phyloP scores from a whole-genome alignment of 2,329 filamentous ascomycete genomes.

The Epichloe coenophiala region DNA sequence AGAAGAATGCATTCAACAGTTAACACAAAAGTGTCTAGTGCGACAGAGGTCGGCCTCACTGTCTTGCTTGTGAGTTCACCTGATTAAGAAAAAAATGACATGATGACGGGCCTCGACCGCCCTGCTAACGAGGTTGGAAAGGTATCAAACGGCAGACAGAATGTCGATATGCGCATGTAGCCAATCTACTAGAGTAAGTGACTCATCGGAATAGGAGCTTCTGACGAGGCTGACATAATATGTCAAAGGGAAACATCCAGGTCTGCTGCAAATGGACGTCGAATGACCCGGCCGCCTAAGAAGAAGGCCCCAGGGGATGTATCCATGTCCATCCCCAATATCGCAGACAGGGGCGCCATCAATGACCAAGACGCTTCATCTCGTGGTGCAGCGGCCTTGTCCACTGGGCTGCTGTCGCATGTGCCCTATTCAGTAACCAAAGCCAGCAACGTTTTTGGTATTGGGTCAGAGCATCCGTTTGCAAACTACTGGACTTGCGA shows the following conservation, averaged over 20 bases:
- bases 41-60: constrained; percentile 58
- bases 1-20: background rate
- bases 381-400: constrained; percentile 39
- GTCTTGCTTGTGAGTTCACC: constrained; percentile 43
- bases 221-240: constrained; percentile 4
- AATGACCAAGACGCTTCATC: constrained; percentile 30
- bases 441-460: constrained; percentile 68
- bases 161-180: constrained; percentile 64
- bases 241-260: constrained; percentile 40
- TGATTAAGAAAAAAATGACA: background rate
- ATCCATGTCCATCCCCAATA: constrained; percentile 35
- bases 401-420: constrained; percentile 53
- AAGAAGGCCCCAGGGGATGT: constrained; percentile 32
- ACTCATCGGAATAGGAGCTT: background rate
- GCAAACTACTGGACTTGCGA: constrained; percentile 77
- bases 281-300: constrained; percentile 44
- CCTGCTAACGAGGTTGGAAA: constrained; percentile 21
- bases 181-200: constrained; percentile 61
- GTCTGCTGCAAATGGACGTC: constrained; percentile 35
- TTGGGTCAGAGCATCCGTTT: constrained; percentile 66
- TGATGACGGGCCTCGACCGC: background rate
- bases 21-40: constrained; percentile 35
- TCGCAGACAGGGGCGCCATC: constrained; percentile 39
- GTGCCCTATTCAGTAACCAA: constrained; percentile 58
- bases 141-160: constrained; percentile 65